These are phyloP conservation scores for Dendrobium nobile DNA, from an alignment of 106 monocot species.

Conservation along the genomic window DNA sequence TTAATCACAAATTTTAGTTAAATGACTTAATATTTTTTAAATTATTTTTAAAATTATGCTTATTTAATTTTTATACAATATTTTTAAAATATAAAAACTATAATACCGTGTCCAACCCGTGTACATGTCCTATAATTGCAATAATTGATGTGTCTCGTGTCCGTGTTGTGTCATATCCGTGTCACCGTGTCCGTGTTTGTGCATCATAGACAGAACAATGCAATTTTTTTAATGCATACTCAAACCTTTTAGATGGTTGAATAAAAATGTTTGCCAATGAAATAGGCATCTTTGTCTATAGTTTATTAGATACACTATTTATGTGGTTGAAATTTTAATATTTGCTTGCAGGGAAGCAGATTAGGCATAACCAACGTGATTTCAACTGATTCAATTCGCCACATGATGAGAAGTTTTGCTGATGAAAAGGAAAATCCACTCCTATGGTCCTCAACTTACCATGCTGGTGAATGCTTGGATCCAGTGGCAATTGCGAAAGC, in stretches of 20 bases:
- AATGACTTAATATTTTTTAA: too few relatives aligned
- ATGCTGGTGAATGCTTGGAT: conserved; percentile 70
- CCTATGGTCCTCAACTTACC: conserved; percentile 69
- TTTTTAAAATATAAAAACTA: too few relatives aligned
- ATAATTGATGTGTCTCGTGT: too few relatives aligned
- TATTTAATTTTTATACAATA: too few relatives aligned
- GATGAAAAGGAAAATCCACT: conserved; percentile 60
- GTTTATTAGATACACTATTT: background rate
- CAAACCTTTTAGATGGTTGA: background rate
- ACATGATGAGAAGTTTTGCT: conserved; percentile 72
- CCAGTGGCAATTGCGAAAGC: conserved; percentile 59
- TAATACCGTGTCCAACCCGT: too few relatives aligned
- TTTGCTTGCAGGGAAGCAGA: conserved; percentile 42
- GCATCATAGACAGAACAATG: background rate
- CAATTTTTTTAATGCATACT: background rate
- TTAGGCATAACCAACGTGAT: conserved; percentile 62
- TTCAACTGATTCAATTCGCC: conserved; percentile 69
- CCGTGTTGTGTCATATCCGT: too few relatives aligned
- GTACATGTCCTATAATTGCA: too few relatives aligned
- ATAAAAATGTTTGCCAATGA: background rate
- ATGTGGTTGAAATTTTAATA: background rate
- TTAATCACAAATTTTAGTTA: too few relatives aligned
- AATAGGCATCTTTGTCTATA: background rate
- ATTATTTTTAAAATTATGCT: too few relatives aligned
- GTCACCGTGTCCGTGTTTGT: too few relatives aligned